Conservation (phyloP, 148 eudicot species). For the Amaranthus hypochondriacus region DNA sequence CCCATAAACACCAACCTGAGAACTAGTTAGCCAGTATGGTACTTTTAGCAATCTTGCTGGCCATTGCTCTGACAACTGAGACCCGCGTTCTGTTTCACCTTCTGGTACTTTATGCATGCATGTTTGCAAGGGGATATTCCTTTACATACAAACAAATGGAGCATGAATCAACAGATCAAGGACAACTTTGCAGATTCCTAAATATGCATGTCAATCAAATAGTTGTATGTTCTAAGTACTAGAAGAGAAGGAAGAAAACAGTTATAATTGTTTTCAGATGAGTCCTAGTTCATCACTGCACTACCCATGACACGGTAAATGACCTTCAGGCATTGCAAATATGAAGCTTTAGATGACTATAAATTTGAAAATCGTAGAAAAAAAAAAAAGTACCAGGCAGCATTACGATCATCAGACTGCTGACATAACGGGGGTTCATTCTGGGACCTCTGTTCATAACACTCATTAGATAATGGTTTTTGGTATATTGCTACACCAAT, state of each 20-base stretch:
- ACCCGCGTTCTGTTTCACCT: constrained; percentile 54
- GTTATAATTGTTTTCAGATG: too few relatives aligned
- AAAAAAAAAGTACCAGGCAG: constrained; percentile 37
- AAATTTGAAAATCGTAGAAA: neutral
- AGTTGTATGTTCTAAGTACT: too few relatives aligned
- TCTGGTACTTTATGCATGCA: constrained; percentile 59
- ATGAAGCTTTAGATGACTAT: neutral
- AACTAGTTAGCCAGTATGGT: constrained; percentile 62
- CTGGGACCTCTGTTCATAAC: constrained; percentile 63
- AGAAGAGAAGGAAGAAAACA: too few relatives aligned
- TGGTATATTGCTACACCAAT: constrained; percentile 75
- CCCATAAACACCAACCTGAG: constrained; percentile 69
- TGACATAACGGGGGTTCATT: constrained; percentile 69
- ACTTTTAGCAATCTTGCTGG: constrained; percentile 45
- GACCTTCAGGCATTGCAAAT: neutral
- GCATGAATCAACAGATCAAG: neutral
- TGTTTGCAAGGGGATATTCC: constrained; percentile 56
- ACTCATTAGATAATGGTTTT: constrained; percentile 66
- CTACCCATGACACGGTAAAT: neutral
- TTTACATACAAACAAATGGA: constrained; percentile 17
- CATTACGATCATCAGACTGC: constrained; percentile 43
- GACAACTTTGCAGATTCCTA: neutral
- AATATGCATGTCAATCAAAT: neutral
- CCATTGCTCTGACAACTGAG: constrained; percentile 73
- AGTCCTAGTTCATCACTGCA: neutral